A percentile compares a stretch with the other conserved stretches of the same genome.
Conservation (phyloP, 2,329 filamentous ascomycete species). For the Boeremia lycopersici region DNA sequence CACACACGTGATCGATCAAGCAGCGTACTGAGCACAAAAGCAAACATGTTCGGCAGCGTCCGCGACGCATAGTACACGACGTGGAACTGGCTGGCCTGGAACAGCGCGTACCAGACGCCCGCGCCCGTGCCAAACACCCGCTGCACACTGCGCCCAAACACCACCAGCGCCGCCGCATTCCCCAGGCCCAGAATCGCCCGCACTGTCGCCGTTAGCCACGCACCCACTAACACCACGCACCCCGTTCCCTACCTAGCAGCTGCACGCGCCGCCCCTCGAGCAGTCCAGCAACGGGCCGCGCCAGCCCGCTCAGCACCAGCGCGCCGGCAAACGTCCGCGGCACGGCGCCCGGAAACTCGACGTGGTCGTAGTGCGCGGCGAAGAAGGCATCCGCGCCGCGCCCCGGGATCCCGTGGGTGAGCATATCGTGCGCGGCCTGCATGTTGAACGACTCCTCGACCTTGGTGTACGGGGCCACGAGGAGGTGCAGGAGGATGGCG, state of each 20-base stretch:
- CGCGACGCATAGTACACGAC: slow-evolving; percentile 89
- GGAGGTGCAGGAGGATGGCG: slow-evolving; percentile 66
- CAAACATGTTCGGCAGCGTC: slow-evolving; percentile 95
- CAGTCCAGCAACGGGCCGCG: slow-evolving; percentile 68
- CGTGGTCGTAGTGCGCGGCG: slow-evolving; percentile 78
- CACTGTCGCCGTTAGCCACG: no score
- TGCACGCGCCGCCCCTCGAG: slow-evolving; percentile 62
- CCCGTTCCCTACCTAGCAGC: slow-evolving; percentile 62
- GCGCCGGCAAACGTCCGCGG: slow-evolving; percentile 89
- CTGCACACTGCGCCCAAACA: slow-evolving; percentile 68
- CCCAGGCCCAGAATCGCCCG: slow-evolving; percentile 76
- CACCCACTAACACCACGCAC: no score
- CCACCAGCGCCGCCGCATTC: slow-evolving; percentile 72
- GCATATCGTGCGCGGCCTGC: slow-evolving; percentile 88
- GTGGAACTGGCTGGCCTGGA: slow-evolving; percentile 89
- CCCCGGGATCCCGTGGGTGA: slow-evolving; percentile 77
- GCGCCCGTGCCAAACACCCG: slow-evolving; percentile 71
- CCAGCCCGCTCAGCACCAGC: slow-evolving; percentile 73
- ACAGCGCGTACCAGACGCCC: slow-evolving; percentile 77
- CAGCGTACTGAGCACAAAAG: slow-evolving; percentile 78
- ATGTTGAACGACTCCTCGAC: slow-evolving; percentile 99
- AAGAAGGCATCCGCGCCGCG: slow-evolving; percentile 61
- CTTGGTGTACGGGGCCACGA: slow-evolving; percentile 86
- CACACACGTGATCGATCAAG: background rate
- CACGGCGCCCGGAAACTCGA: slow-evolving; percentile 87